Conservation (phyloP, 176 grass and related monocot species). For the Triticum monococcum region DNA sequence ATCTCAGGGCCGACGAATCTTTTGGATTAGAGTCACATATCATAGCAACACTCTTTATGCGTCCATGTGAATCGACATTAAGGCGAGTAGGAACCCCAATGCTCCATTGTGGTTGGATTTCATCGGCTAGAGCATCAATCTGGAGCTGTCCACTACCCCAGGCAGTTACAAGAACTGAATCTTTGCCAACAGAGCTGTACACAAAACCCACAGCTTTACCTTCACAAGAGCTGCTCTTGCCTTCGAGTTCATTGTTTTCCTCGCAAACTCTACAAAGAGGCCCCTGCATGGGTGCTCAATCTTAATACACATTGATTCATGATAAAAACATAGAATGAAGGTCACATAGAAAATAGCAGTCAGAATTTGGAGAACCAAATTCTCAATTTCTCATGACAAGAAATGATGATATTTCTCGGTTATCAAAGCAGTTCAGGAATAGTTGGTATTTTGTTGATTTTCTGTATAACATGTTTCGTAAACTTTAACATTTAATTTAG, state of each 20-base stretch:
- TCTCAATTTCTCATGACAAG: background rate
- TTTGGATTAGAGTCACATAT: slow-evolving; percentile 66
- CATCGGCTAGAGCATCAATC: slow-evolving; percentile 93
- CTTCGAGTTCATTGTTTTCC: slow-evolving; percentile 54
- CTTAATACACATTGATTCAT: slow-evolving; percentile 25
- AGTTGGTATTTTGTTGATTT: background rate
- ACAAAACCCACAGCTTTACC: slow-evolving; percentile 78
- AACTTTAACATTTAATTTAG: background rate
- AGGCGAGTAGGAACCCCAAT: slow-evolving; percentile 48
- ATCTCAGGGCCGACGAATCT: slow-evolving; percentile 39
- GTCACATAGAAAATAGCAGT: background rate
- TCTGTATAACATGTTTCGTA: background rate
- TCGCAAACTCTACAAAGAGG: slow-evolving; percentile 78
- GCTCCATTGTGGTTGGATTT: slow-evolving; percentile 91
- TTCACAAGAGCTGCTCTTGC: slow-evolving; percentile 41
- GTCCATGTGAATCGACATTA: slow-evolving; percentile 56
- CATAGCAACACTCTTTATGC: slow-evolving; percentile 84
- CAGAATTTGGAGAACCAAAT: background rate
- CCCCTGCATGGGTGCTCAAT: slow-evolving; percentile 59
- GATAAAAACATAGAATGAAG: background rate
- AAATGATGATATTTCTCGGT: background rate
- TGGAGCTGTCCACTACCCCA: slow-evolving; percentile 77
- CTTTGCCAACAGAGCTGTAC: slow-evolving; percentile 85
- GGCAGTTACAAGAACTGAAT: slow-evolving; percentile 85
- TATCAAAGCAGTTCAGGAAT: slow-evolving; percentile 9